A percentile compares a stretch with the other conserved stretches of the same genome.
These are phyloP conservation scores for Phytophthora rubi DNA, from an alignment of 352 stramenopile species.

Conservation along the genomic window DNA sequence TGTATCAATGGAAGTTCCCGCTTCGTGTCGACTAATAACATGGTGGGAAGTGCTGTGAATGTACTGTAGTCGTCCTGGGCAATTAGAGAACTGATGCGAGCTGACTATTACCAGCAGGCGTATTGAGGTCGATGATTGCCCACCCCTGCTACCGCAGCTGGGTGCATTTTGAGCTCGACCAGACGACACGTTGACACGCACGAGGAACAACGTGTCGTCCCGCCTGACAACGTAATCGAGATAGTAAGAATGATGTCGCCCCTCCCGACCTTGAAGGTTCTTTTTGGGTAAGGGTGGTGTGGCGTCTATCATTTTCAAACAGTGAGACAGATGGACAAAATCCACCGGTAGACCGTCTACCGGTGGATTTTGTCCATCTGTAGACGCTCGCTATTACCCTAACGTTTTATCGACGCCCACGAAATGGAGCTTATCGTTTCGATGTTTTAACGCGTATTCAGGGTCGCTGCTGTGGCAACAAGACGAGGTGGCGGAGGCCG, in stretches of 20 bases:
- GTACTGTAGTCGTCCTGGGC: neutral
- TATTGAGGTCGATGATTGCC: slow-evolving; percentile 11
- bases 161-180: slow-evolving; percentile 20
- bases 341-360: neutral
- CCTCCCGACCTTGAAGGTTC: slow-evolving; percentile 18
- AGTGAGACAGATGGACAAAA: slow-evolving; percentile 1
- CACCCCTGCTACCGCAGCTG: slow-evolving; percentile 1
- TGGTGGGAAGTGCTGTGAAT: slow-evolving; percentile 4
- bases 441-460: neutral
- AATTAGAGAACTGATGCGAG: slow-evolving; percentile 6
- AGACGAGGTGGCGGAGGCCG: slow-evolving; percentile 9
- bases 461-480: neutral
- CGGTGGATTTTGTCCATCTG: too few relatives aligned
- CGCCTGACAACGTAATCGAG: neutral
- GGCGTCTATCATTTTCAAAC: neutral
- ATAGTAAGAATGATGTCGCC: slow-evolving; percentile 14
- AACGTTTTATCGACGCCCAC: neutral
- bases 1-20: slow-evolving; percentile 13
- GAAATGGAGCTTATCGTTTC: neutral
- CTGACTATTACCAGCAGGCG: neutral
- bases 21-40: slow-evolving; percentile 25
- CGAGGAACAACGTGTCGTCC: neutral
- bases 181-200: slow-evolving; percentile 18
- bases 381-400: neutral
- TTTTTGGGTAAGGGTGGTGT: slow-evolving; percentile 22